Percentiles rank a stretch among this genome's conserved stretches.
Conservation (phyloP, 2,329 filamentous ascomycete genomes). For the Colletotrichum echinochloae region DNA sequence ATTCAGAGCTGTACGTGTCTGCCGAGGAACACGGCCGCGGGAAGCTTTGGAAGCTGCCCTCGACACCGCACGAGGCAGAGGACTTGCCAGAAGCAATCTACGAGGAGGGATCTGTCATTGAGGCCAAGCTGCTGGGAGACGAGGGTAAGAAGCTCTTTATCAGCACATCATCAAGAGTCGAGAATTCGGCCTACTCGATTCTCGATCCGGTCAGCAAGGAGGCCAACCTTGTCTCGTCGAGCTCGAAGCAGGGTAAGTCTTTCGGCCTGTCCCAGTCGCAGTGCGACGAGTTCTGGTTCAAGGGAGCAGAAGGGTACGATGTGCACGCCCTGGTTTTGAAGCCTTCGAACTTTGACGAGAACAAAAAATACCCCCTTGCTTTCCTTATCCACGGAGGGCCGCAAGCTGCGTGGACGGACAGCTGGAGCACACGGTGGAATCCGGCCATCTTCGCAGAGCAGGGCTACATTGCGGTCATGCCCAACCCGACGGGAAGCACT, state of each 20-base stretch:
- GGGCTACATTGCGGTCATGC: constrained; percentile 84
- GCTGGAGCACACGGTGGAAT: constrained; percentile 88
- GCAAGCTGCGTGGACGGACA: constrained; percentile 79
- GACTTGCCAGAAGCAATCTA: constrained; percentile 63
- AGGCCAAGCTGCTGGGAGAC: constrained; percentile 64
- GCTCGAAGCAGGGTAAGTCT: constrained; percentile 72
- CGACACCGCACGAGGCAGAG: constrained; percentile 62
- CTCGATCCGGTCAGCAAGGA: constrained; percentile 60
- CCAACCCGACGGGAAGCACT: constrained; percentile 86
- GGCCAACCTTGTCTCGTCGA: constrained; percentile 68
- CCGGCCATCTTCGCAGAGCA: constrained; percentile 88
- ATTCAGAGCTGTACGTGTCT: constrained; percentile 75
- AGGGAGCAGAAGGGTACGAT: constrained; percentile 69
- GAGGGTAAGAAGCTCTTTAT: constrained; percentile 67
- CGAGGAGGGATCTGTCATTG: constrained; percentile 64
- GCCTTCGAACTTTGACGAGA: constrained; percentile 74
- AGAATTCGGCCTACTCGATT: constrained; percentile 77
- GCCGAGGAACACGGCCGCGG: constrained; percentile 77
- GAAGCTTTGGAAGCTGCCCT: constrained; percentile 72
- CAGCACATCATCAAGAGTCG: constrained; percentile 75
- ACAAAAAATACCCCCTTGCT: constrained; percentile 81
- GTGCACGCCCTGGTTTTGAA: constrained; percentile 79
- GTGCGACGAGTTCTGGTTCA: constrained; percentile 76
- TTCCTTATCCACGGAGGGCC: constrained; percentile 88
- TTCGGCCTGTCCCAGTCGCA: constrained; percentile 75